A percentile compares a stretch with the other conserved stretches of the same genome.
phyloP scores from a whole-genome alignment of 768 basidiomycete genomes.

The Rhodotorula toruloides region DNA sequence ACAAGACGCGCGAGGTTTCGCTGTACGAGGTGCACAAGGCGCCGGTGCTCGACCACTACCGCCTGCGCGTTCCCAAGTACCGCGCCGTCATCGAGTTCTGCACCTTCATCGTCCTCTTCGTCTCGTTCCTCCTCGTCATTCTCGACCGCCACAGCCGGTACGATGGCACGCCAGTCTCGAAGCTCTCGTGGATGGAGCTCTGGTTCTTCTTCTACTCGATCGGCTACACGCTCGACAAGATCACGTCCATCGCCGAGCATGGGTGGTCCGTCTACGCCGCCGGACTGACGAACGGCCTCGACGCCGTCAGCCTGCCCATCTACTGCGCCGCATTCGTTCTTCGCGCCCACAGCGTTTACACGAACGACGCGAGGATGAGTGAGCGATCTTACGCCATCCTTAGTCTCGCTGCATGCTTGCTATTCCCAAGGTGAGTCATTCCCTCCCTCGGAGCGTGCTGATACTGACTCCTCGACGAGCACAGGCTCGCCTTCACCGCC shows the following conservation, averaged over 20 bases:
- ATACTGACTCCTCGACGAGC: not conserved
- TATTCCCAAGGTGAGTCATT: conserved; percentile 64
- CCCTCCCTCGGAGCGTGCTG: conserved; percentile 52
- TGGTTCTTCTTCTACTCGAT: conserved; percentile 40
- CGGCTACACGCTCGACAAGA: conserved; percentile 36
- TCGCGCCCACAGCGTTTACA: conserved; percentile 13
- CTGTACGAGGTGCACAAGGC: conserved; percentile 50
- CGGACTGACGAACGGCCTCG: conserved; percentile 29
- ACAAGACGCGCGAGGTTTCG: conserved; percentile 49
- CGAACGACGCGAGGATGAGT: conserved; percentile 13
- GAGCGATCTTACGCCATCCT: conserved; percentile 35
- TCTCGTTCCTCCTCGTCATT: conserved; percentile 37
- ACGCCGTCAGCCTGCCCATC: conserved; percentile 31
- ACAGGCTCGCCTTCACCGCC: conserved; percentile 82
- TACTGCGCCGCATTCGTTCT: conserved; percentile 31
- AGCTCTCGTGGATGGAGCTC: conserved; percentile 13
- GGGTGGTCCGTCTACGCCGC: conserved; percentile 32
- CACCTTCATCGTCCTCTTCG: conserved; percentile 35
- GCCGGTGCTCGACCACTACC: conserved; percentile 44
- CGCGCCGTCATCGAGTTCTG: conserved; percentile 28
- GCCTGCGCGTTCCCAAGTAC: conserved; percentile 33
- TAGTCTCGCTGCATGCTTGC: conserved; percentile 23
- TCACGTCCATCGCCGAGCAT: conserved; percentile 33
- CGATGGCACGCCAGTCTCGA: conserved; percentile 16
- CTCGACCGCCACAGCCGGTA: conserved; percentile 27